Evolutionary conservation across 768 basidiomycete genomes (phyloP), one percentile per base, ranked within the genome.

Genomic region (Termitomyces sp.): DNA sequence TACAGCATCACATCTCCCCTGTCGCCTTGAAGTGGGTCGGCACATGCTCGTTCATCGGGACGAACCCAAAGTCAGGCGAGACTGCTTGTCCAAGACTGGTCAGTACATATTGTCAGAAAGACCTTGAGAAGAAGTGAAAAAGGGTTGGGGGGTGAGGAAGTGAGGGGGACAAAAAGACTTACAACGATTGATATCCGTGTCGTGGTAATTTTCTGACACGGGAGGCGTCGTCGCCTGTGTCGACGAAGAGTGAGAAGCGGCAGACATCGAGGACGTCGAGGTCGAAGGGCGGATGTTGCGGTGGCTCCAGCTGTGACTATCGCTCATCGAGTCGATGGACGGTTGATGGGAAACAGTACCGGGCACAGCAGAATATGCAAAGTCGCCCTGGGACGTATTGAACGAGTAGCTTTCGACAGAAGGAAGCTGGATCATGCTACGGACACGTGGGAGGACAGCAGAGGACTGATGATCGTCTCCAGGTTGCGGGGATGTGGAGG

Each of bases 11-110:
- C 66, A 80, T 77, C 65, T 81, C 83, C 62, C 77, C 77, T 45
- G 77, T 66, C 59, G 77, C 70, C 66, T 87, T 86, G 74, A 85
- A 86, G 64, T 82, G 79, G 64, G 79, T 77, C 54, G 83, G 80
- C 57, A 89, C 72, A 67, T 90, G 86, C 69, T 89, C 88, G 72
- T 85, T 88, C 87, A 90, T 87, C 66, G 81, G 78, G 67, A 90
- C 88, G 75, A 84, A 91, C 60, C 87, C 90, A 77, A 89, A 90
- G 79, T 90, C 88, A 73, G 89, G 89, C 67, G 88, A 88, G 81
- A 87, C 89, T 87, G 74, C 59, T 68, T 61, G 63, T 65, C 65
- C 62, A 72, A 72, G 71, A 77, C 72, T 75, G 68, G 75, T 81
- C 74, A 80, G 77, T 78, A 77, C 75, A 72, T 61, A 66, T 61